Evolutionary conservation across 1,284 basidiomycete species (phyloP).

Genomic region (Cerrena zonata): DNA sequence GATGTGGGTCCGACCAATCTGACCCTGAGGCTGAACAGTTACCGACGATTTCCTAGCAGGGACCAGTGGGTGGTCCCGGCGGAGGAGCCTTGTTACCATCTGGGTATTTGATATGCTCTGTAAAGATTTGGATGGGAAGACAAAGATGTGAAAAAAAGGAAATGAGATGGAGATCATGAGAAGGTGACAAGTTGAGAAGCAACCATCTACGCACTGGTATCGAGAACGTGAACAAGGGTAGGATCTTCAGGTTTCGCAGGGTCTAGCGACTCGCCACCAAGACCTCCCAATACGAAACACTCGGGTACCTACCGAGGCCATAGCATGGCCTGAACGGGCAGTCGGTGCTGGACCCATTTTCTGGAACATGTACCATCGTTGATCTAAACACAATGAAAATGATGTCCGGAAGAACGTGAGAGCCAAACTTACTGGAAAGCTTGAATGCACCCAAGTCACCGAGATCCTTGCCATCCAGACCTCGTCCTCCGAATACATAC

Average conservation of each 20-base stretch:
- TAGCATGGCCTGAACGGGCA: slow-evolving; percentile 89
- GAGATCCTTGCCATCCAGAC: slow-evolving; percentile 94
- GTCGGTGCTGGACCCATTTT: slow-evolving; percentile 95
- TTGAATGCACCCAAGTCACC: slow-evolving; percentile 96
- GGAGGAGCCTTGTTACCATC: slow-evolving; percentile 51
- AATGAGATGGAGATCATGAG: slow-evolving; percentile 6
- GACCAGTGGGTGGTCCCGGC: slow-evolving; percentile 31
- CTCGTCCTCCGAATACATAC: slow-evolving; percentile 95
- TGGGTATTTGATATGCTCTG: slow-evolving; percentile 94
- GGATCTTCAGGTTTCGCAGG: slow-evolving; percentile 76
- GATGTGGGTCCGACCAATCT: slow-evolving; percentile 16
- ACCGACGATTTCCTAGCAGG: slow-evolving; percentile 37
- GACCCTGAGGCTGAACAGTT: slow-evolving; percentile 26
- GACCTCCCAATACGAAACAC: slow-evolving; percentile 87
- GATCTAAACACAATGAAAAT: slow-evolving; percentile 38
- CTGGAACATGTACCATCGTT: slow-evolving; percentile 95
- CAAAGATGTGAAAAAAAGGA: not conserved
- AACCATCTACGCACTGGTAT: slow-evolving; percentile 74
- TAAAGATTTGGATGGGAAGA: not conserved
- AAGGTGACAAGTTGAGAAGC: not conserved
- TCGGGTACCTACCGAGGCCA: slow-evolving; percentile 84
- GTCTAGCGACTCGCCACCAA: slow-evolving; percentile 83
- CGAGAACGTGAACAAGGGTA: slow-evolving; percentile 80
- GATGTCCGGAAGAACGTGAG: not conserved
- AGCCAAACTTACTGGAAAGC: slow-evolving; percentile 75